Conservation (phyloP, 345 rosid genomes). For the Ricinus communis region DNA sequence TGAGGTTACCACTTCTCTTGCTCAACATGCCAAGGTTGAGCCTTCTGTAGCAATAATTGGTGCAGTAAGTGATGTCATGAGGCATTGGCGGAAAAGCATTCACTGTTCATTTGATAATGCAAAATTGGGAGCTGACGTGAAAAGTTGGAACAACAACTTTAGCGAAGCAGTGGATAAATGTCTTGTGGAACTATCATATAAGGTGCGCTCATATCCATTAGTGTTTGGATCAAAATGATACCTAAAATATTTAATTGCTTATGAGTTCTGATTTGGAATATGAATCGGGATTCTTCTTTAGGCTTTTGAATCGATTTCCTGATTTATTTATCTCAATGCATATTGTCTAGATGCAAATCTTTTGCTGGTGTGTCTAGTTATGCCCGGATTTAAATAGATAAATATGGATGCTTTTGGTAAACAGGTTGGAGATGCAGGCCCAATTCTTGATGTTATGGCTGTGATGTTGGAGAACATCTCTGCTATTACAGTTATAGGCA, state of each 20-base stretch:
- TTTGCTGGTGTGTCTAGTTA: neutral
- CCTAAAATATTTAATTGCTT: neutral
- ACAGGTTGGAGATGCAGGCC: conserved; percentile 96
- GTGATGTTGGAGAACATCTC: conserved; percentile 88
- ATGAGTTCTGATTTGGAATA: neutral
- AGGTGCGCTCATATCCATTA: conserved; percentile 44
- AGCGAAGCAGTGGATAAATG: conserved; percentile 78
- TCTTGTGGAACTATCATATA: conserved; percentile 66
- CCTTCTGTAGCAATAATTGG: conserved; percentile 77
- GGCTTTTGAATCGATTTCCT: conserved; percentile 13
- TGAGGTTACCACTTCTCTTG: conserved; percentile 71
- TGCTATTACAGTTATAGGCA: conserved; percentile 62
- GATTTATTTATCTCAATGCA: neutral
- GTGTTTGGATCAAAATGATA: neutral
- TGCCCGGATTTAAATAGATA: conserved; percentile 12
- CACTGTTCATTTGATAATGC: conserved; percentile 76
- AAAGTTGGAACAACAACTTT: conserved; percentile 56
- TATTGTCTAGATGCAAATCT: neutral
- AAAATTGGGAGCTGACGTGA: conserved; percentile 56
- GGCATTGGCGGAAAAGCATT: conserved; percentile 86
- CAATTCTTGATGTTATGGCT: conserved; percentile 88
- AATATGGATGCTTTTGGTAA: conserved; percentile 22
- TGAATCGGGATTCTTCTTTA: conserved; percentile 9
- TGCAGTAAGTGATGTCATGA: conserved; percentile 76
- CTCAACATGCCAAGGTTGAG: conserved; percentile 64